These are phyloP conservation scores for Chiua virens DNA, from an alignment of 768 basidiomycete genomes.

Conservation along the genomic window DNA sequence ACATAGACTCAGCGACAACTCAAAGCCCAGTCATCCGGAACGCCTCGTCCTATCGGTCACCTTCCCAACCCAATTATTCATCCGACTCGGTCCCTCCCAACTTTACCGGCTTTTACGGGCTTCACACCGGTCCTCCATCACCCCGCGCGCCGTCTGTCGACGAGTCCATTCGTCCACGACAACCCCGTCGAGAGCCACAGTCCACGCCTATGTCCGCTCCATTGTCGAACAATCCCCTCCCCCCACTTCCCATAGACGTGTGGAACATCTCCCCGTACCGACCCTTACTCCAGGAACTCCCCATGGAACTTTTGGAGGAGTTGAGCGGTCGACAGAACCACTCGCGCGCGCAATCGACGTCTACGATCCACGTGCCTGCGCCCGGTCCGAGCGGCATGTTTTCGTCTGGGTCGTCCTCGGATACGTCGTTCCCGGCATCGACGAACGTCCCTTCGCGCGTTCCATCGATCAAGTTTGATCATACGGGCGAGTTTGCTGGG, in stretches of 20 bases:
- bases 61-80: too few species aligned
- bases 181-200: too few species aligned
- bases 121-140: too few species aligned
- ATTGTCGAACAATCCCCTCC: slow-evolving; percentile 53
- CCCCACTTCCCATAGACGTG: slow-evolving; percentile 58
- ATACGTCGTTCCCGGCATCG: slow-evolving; percentile 18
- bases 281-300: slow-evolving; percentile 48
- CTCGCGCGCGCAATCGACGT: slow-evolving; percentile 19
- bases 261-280: slow-evolving; percentile 60
- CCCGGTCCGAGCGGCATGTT: not conserved
- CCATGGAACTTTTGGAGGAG: slow-evolving; percentile 33
- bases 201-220: not conserved
- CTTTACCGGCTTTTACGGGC: too few species aligned
- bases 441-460: slow-evolving; percentile 15
- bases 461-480: slow-evolving; percentile 41
- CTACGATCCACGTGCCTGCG: slow-evolving; percentile 25
- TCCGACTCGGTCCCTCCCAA: too few species aligned
- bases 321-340: slow-evolving; percentile 17
- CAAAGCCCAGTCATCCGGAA: too few species aligned
- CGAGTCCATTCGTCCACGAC: too few species aligned
- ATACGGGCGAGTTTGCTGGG: slow-evolving; percentile 39
- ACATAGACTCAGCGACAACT: not conserved
- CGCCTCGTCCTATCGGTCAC: too few species aligned
- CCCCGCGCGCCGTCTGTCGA: too few species aligned
- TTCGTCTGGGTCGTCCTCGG: not conserved